phyloP scores from a whole-genome alignment of 768 basidiomycete species.

The Exidia glandulosa region DNA sequence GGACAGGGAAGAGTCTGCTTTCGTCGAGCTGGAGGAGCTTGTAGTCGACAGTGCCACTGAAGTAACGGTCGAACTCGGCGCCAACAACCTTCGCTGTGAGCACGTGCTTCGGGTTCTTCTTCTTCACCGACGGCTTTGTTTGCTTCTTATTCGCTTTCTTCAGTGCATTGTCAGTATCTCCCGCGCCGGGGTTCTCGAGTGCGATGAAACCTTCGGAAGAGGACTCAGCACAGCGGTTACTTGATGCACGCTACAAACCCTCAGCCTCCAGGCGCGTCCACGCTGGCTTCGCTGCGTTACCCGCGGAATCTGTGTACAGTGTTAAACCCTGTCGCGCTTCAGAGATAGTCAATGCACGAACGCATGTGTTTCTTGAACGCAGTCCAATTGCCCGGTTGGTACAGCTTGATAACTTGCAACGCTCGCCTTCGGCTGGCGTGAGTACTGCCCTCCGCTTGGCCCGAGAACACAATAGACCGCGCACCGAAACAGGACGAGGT shows the following conservation, averaged over 20 bases:
- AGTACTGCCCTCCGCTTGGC: background rate
- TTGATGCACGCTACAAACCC: constrained; percentile 29
- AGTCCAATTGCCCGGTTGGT: constrained; percentile 28
- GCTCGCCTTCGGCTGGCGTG: constrained; percentile 37
- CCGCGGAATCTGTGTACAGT: too few species aligned
- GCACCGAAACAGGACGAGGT: constrained; percentile 63
- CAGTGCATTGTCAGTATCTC: constrained; percentile 24
- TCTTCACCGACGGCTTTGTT: background rate
- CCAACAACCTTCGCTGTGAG: background rate
- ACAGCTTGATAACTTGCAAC: constrained; percentile 53
- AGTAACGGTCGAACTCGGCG: background rate
- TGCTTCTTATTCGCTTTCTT: background rate
- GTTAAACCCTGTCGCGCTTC: constrained; percentile 20
- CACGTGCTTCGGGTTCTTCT: background rate
- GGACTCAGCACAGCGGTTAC: background rate
- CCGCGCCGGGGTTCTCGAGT: too few species aligned
- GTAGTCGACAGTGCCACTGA: background rate
- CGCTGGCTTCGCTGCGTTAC: constrained; percentile 46
- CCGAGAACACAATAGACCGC: background rate
- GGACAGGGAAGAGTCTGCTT: background rate
- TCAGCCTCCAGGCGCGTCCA: constrained; percentile 61
- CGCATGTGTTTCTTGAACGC: constrained; percentile 55
- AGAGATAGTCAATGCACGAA: constrained; percentile 18
- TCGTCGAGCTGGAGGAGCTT: background rate
- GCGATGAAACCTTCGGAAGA: constrained; percentile 44